phyloP scores from a whole-genome alignment of 179 eudicot genomes.

The Sideroxylon spinosum region DNA sequence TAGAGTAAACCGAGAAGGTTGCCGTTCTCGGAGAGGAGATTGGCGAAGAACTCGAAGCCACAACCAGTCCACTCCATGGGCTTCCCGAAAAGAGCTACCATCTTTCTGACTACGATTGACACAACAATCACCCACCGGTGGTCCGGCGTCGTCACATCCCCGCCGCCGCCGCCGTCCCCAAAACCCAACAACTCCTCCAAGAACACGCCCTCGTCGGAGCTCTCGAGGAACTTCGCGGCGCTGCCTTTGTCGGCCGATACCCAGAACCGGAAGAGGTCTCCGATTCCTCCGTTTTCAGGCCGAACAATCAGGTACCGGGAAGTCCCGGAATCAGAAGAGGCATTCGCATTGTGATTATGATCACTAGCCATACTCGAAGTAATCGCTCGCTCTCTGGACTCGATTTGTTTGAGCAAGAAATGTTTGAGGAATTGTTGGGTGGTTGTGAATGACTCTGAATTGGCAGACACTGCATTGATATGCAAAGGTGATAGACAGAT shows the following conservation, averaged over 20 bases:
- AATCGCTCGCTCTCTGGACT: no score
- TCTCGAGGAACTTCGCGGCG: conserved; percentile 47
- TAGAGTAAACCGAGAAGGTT: conserved; percentile 35
- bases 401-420: no score
- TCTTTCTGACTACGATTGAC: conserved; percentile 52
- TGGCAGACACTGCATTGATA: no score
- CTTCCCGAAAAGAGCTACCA: conserved; percentile 40
- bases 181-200: conserved; percentile 8
- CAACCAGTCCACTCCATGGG: conserved; percentile 69
- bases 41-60: conserved; percentile 56
- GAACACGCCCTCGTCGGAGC: conserved; percentile 22
- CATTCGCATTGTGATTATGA: no score
- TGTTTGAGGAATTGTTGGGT: background rate
- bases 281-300: conserved; percentile 48
- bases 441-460: no score
- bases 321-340: background rate
- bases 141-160: conserved; percentile 22
- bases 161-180: background rate
- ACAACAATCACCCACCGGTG: conserved; percentile 71
- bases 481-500: no score
- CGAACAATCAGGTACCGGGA: conserved; percentile 45
- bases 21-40: conserved; percentile 58
- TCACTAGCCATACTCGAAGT: no score
- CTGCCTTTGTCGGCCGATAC: conserved; percentile 24
- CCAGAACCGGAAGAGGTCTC: conserved; percentile 46